Evolutionary conservation across 176 grass and related monocot genomes (phyloP), one percentile per base, ranked within the genome.

Genomic region (Ensete ventricosum): DNA sequence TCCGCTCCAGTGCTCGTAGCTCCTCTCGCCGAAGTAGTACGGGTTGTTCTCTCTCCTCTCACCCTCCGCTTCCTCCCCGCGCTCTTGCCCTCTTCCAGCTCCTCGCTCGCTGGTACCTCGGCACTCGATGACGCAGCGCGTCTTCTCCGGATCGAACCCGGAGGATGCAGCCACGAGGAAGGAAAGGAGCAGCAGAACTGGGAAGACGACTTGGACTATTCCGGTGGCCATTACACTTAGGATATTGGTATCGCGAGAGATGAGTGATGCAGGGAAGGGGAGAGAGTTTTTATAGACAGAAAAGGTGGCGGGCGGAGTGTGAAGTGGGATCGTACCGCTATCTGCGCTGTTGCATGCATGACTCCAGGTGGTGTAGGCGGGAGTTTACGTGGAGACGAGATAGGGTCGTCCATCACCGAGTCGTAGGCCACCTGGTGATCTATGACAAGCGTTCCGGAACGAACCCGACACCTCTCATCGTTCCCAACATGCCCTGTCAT

Each of bases 1-100:
- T 9, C 68, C 75, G 69, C 69, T 63, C 78, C 88, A 82, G 0
- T 81, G 74, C 21, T 43, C 63, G 76, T 60, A 96, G 76, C 82
- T 84, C 24, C 48, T n/a, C 8, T n/a, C 54, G 55, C 25, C 60
- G 8, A 75, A 74, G 62, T 58, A 26, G 64, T 23, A 73, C 21
- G 59, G 22, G 6, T 52, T 62, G 55, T 75, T 24, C 43, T 55
- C 73, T 27, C 29, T 29, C 43, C 17, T 16, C 20, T 53, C 17
- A 9, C 53, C 9, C 9, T 52, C 16, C 14, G 5, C 3, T 4
- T 52, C 20, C 16, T 71, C 67, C 14, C 1, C 34, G 1, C 52
- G 26, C 9, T 69, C 12, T 17, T 4, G 7, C 0, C 8, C 29
- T 13, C 26, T 9, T 50, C 29, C 43, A 17, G 29, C 26, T 50